These are phyloP conservation scores for Acacia pycnantha DNA, from an alignment of 331 rosid species.

Conservation along the genomic window DNA sequence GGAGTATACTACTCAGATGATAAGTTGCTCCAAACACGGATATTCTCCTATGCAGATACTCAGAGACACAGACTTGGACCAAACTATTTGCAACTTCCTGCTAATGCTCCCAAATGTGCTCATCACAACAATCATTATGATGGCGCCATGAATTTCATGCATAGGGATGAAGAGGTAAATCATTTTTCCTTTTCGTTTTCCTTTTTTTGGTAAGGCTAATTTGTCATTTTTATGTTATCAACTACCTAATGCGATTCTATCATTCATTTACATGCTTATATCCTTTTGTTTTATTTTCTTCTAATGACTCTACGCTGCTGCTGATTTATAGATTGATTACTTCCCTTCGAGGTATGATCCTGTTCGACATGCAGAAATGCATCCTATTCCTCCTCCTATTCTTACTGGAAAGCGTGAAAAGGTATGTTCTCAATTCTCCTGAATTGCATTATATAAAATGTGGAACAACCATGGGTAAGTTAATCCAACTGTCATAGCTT, in stretches of 20 bases:
- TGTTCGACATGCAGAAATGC: neutral
- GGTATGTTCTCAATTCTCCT: neutral
- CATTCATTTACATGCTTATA: neutral
- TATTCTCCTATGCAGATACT: neutral
- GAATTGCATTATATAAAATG: neutral
- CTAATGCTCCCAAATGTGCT: slow-evolving; percentile 10
- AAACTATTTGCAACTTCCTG: neutral
- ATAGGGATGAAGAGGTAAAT: slow-evolving; percentile 13
- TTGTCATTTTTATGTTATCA: neutral
- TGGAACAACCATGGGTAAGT: neutral
- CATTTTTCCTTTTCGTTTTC: neutral
- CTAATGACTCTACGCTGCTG: neutral
- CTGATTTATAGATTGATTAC: neutral
- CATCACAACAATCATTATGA: slow-evolving; percentile 1
- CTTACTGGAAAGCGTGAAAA: neutral
- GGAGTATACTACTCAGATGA: slow-evolving; percentile 3
- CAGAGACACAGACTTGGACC: slow-evolving; percentile 12
- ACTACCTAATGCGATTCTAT: neutral
- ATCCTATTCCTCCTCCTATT: neutral
- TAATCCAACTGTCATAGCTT: neutral
- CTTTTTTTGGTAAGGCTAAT: neutral
- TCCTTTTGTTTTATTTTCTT: neutral
- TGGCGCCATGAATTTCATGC: neutral
- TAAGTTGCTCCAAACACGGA: slow-evolving; percentile 3
- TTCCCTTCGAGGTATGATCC: neutral